phyloP scores from a whole-genome alignment of 192 early-diverging fungal species.

The Coemansia sp. region DNA sequence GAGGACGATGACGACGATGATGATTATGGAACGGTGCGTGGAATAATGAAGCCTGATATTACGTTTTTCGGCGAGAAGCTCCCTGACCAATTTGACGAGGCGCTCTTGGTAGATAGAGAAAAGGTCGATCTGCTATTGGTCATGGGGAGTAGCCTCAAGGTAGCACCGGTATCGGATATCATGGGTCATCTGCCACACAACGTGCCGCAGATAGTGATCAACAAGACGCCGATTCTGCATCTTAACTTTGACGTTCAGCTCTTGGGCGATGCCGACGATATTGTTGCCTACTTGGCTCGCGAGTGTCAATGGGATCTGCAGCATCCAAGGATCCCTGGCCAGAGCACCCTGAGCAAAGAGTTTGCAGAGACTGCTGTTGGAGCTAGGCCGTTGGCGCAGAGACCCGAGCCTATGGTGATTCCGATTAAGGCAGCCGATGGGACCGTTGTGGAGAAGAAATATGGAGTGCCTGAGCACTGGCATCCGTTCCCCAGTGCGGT shows the following conservation, averaged over 20 bases:
- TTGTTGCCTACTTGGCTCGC: constrained; percentile 73
- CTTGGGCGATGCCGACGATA: constrained; percentile 79
- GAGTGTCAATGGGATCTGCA: constrained; percentile 71
- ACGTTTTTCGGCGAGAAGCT: constrained; percentile 96
- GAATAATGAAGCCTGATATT: constrained; percentile 94
- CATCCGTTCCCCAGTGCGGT: constrained; percentile 40
- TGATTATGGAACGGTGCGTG: constrained; percentile 46
- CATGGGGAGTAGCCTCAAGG: constrained; percentile 94
- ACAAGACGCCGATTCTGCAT: constrained; percentile 81
- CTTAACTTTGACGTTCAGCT: constrained; percentile 88
- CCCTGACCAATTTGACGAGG: constrained; percentile 72
- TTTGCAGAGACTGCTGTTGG: constrained; percentile 8
- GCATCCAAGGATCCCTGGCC: constrained; percentile 63
- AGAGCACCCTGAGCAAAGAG: constrained; percentile 41
- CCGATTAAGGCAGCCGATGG: not conserved
- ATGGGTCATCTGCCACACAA: constrained; percentile 76
- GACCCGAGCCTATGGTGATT: constrained; percentile 7
- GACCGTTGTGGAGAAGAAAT: constrained; percentile 12
- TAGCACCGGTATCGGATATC: constrained; percentile 89
- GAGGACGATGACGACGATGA: constrained; percentile 55
- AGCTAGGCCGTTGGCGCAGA: constrained; percentile 3
- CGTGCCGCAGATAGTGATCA: constrained; percentile 90
- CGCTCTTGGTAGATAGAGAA: constrained; percentile 65
- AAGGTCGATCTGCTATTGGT: constrained; percentile 88
- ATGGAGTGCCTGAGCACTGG: constrained; percentile 38